Percentiles rank a stretch among this genome's conserved stretches.
phyloP scores from a whole-genome alignment of 352 stramenopile genomes.

The Pythium volutum region DNA sequence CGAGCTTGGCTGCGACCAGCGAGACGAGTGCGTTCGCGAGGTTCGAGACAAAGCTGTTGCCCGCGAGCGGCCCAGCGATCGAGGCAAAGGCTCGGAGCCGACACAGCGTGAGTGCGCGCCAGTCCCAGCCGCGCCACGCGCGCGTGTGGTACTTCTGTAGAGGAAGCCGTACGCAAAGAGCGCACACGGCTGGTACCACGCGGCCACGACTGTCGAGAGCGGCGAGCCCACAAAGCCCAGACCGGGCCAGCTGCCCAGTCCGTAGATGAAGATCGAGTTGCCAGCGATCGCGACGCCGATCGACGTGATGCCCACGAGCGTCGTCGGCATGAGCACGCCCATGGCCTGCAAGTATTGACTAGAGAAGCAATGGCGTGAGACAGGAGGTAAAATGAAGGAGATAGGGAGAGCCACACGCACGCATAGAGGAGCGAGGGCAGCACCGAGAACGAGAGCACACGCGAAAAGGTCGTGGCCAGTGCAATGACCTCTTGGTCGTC shows the following conservation, averaged over 20 bases:
- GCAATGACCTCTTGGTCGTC: slow-evolving; percentile 54
- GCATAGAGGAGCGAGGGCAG: slow-evolving; percentile 66
- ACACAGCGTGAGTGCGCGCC: slow-evolving; percentile 36
- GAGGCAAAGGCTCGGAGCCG: slow-evolving; percentile 43
- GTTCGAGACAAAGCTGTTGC: slow-evolving; percentile 76
- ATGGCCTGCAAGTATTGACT: slow-evolving; percentile 76
- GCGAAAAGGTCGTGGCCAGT: slow-evolving; percentile 56
- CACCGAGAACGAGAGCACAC: slow-evolving; percentile 52
- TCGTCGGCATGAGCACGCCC: slow-evolving; percentile 60
- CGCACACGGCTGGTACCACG: slow-evolving; percentile 68
- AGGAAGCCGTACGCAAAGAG: slow-evolving; percentile 59
- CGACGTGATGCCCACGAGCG: slow-evolving; percentile 53
- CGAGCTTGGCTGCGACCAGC: slow-evolving; percentile 61
- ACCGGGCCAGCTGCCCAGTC: slow-evolving; percentile 41
- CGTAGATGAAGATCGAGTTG: slow-evolving; percentile 80
- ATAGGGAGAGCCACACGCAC: slow-evolving; percentile 41
- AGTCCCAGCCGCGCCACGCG: slow-evolving; percentile 63
- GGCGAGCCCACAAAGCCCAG: slow-evolving; percentile 81
- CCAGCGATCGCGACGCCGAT: slow-evolving; percentile 51
- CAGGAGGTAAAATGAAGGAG: background rate
- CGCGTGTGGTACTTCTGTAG: slow-evolving; percentile 50
- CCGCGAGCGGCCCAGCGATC: slow-evolving; percentile 60
- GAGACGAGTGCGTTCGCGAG: slow-evolving; percentile 64
- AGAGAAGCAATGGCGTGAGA: slow-evolving; percentile 1
- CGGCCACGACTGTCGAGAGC: slow-evolving; percentile 70